Evolutionary conservation across 1,284 basidiomycete species (phyloP), one percentile per base, ranked within the genome.

Genomic region (Sporisorium exsertum): DNA sequence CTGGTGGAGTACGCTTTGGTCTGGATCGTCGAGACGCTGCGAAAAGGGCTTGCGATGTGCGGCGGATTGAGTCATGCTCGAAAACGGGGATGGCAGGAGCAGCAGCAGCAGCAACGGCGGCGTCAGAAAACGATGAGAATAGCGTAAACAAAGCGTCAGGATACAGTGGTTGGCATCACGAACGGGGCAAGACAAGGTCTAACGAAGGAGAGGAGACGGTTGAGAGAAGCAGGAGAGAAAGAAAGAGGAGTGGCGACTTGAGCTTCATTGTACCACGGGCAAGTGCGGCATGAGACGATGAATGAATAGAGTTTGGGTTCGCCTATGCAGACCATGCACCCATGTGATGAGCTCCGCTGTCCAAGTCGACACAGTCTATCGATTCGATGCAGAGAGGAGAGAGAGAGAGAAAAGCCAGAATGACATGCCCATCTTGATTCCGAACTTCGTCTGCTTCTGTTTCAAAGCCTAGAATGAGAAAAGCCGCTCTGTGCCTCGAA

Each of bases 11-110:
- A 53, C 49, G 5, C 50, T 33, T 20, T 62, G 50, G 10, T 29
- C 9, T 9, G 54, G 59, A 35, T 58, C 63, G 54, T 65, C 32
- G 58, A 65, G 29, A 47, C 63, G 61, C 69, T 62, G 63, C 35
- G 61, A 72, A 35, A 64, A 64, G 5, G 58, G 58, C 3, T 50
- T 56, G 47, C 63, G 22, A 18, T 9, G 45, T 15, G 56, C 46
- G 9, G 57, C 52, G 16, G 58, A 22, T 16, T 15, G 52, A 20
- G 42, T 49, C 67, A 64, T 64, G 57, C 66, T 69, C 24, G 22
- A n/a, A n/a, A 40, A n/a, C 15, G 35, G 32, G 6, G 5, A 32
- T 6, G 12, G 32, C 27, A 32, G 47, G 15, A 42, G 29, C 27
- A 4, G 50, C 29, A 10, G 35, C 2, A 32, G 26, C 13, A 24